Evolutionary conservation across 257 asterid genomes (phyloP).

Genomic region (Ballota nigra): DNA sequence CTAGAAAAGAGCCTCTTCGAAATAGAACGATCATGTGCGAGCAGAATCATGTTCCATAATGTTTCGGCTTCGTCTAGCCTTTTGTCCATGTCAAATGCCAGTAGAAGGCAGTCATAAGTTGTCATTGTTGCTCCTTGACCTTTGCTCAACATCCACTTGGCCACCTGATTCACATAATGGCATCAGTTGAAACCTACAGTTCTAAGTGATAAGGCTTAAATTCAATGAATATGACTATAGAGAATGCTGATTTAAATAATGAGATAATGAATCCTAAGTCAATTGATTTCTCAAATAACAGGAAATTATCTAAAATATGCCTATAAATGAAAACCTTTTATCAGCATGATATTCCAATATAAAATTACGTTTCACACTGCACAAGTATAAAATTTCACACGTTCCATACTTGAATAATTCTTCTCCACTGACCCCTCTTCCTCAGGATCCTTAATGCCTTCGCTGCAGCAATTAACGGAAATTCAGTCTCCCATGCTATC

Average conservation of each 20-base stretch:
- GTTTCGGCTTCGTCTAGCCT: constrained; percentile 81
- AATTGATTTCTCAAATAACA: not conserved
- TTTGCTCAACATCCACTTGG: constrained; percentile 84
- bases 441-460: constrained; percentile 74
- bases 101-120: constrained; percentile 76
- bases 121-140: constrained; percentile 86
- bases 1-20: constrained; percentile 82
- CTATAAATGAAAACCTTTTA: not conserved
- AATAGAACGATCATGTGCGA: constrained; percentile 64
- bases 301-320: not conserved
- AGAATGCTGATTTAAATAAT: not conserved
- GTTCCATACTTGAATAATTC: constrained; percentile 63
- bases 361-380: not conserved
- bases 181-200: constrained; percentile 11
- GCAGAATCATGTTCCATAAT: constrained; percentile 81
- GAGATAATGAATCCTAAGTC: not conserved
- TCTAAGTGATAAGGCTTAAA: not conserved
- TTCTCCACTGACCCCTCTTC: constrained; percentile 71
- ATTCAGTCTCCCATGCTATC: constrained; percentile 99
- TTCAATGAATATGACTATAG: not conserved
- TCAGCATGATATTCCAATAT: not conserved
- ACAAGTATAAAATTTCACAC: constrained; percentile 3
- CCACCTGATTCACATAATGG: constrained; percentile 41
- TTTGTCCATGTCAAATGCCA: constrained; percentile 82
- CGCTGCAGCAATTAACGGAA: constrained; percentile 96